Base-by-base conservation (phyloP, 129 eudicot species). In the Artemisia argyi region DNA sequence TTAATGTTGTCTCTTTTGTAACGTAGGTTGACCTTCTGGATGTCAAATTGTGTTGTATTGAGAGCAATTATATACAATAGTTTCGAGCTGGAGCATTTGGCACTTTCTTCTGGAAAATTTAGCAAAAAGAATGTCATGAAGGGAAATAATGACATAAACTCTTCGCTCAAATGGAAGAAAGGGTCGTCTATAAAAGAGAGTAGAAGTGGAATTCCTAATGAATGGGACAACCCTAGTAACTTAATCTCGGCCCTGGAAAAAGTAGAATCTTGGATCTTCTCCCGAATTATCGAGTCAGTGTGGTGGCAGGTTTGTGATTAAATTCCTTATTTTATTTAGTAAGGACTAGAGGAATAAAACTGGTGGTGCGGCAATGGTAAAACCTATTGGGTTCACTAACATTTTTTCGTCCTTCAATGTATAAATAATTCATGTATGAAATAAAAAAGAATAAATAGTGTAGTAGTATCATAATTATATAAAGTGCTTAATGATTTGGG, bases 261-360 rank as follows among this genome's bases (percentile, higher is more conserved):
- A 69, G 80, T 88, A n/a, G 97, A 95, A 81, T 74, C 89, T 78
- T 95, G 99, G 99, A 88, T 95, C 77, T 95, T 88, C 76, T 84
- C 90, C 24, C 81, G 89, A 64, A 88, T 90, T 32, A 86, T 95
- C 61, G 99, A 95, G 83, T 90, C 97, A 19, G 78, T 95, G 63
- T 95, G 99, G 99, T 95, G 96, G 96, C 97, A 95, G 98, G 98
- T 95, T 63, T 11, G 73, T 67, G 14, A 65, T 19, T 6, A 47
- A 18, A 13, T 18, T 61, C 11, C 17, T 15, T 26, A 17, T 5
- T 9, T 32, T 18, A 18, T 2, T 57, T 8, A 15, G 12, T 32
- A 9, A 30, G 51, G 42, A 26, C 28, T 35, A 32, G 18, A 32
- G 58, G 59, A 35, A 46, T 57, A 42, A 46, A 59, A 72, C 24